These are phyloP conservation scores for Thamnidium elegans DNA, from an alignment of 192 early-diverging fungal species.

Conservation along the genomic window DNA sequence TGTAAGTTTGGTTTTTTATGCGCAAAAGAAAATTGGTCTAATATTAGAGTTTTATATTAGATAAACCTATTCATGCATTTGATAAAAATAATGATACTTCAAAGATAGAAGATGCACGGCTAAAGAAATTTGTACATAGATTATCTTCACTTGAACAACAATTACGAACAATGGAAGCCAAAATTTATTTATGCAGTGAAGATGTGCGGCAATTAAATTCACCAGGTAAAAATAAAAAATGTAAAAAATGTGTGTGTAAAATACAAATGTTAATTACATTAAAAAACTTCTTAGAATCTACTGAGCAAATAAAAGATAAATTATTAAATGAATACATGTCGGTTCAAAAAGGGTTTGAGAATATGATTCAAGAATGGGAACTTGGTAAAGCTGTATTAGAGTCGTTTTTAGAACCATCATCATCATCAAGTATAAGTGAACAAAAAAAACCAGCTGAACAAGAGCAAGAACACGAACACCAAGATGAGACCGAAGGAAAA, in stretches of 20 bases:
- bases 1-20: too few species aligned
- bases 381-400: conserved; percentile 42
- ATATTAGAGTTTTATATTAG: not conserved
- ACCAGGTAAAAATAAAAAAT: not conserved
- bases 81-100: conserved; percentile 5
- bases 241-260: not conserved
- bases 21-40: too few species aligned
- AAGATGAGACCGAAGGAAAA: conserved; percentile 29
- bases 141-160: conserved; percentile 49
- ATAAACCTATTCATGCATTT: conserved; percentile 4
- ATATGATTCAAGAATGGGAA: conserved; percentile 54
- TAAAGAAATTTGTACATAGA: conserved; percentile 40
- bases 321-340: conserved; percentile 47
- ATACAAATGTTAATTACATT: not conserved
- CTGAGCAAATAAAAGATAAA: conserved; percentile 5
- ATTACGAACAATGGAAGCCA: conserved; percentile 54
- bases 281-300: not conserved
- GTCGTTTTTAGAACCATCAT: conserved; percentile 35
- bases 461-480: conserved; percentile 18
- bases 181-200: conserved; percentile 55
- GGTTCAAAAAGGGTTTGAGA: conserved; percentile 43
- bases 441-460: not conserved
- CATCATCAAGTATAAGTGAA: too few species aligned
- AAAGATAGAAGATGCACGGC: conserved; percentile 28
- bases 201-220: conserved; percentile 38